Conservation (phyloP, 495 filamentous ascomycete species). For the Sabuloglossum arenarium region DNA sequence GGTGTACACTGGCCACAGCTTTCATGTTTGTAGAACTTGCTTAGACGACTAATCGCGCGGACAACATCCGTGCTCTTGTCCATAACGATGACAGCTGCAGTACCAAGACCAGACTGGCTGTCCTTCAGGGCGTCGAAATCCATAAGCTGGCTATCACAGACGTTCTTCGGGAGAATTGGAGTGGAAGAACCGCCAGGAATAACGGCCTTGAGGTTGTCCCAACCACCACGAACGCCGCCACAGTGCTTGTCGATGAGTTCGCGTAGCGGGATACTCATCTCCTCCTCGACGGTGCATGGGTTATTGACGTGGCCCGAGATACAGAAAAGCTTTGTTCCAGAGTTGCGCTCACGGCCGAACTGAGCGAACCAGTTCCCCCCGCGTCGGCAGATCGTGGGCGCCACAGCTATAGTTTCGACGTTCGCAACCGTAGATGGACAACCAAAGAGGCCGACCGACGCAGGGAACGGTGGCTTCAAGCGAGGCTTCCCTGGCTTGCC, state of each 20-base stretch:
- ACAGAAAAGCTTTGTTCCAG: constrained; percentile 94
- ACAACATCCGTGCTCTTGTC: constrained; percentile 95
- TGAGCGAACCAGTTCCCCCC: constrained; percentile 79
- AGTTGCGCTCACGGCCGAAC: constrained; percentile 87
- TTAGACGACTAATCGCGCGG: constrained; percentile 74
- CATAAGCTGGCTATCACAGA: constrained; percentile 92
- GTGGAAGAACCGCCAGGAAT: constrained; percentile 96
- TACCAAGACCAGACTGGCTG: constrained; percentile 87
- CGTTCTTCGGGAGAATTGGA: constrained; percentile 67
- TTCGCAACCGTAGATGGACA: constrained; percentile 97
- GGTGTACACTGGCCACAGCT: constrained; percentile 96
- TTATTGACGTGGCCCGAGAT: constrained; percentile 99
- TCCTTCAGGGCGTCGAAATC: constrained; percentile 98
- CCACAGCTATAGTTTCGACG: constrained; percentile 90
- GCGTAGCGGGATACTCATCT: constrained; percentile 88
- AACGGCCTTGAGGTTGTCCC: constrained; percentile 90
- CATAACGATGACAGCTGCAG: constrained; percentile 97
- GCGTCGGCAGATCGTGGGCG: constrained; percentile 86
- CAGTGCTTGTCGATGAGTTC: constrained; percentile 97
- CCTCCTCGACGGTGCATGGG: constrained; percentile 91
- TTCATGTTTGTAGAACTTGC: constrained; percentile 96
- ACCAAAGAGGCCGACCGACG: constrained; percentile 89
- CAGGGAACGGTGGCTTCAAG: constrained; percentile 95
- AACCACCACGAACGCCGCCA: constrained; percentile 86
- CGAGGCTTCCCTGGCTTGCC: constrained; percentile 97